Evolutionary conservation across 257 asterid genomes (phyloP).

Genomic region (Solanum acaule): DNA sequence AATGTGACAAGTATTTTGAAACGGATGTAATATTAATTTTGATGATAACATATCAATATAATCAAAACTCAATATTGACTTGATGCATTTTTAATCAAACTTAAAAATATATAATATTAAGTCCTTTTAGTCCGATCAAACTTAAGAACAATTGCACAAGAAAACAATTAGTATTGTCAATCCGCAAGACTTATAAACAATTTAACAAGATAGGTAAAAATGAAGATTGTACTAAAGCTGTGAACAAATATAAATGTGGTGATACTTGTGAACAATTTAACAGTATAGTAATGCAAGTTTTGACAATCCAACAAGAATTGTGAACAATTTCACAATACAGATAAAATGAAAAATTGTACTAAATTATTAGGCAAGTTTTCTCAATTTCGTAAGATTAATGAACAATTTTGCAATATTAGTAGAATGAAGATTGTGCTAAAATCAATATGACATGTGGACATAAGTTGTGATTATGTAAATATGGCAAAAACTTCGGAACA

Average conservation of each 20-base stretch:
- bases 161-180: background rate
- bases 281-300: background rate
- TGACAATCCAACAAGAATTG: background rate
- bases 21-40: background rate
- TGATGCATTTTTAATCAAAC: background rate
- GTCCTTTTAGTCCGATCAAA: background rate
- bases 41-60: background rate
- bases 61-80: background rate
- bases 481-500: background rate
- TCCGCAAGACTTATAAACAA: background rate
- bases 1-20: background rate
- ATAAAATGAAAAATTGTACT: background rate
- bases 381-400: background rate
- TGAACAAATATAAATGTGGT: no score
- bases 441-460: background rate
- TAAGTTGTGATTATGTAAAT: background rate
- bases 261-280: no score
- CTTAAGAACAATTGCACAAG: background rate
- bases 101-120: background rate
- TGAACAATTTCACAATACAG: background rate
- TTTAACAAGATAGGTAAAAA: background rate
- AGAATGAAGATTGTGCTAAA: background rate
- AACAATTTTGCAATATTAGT: accelerated
- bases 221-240: background rate
- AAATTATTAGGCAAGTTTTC: background rate